Evolutionary conservation across 768 basidiomycete genomes (phyloP).

Genomic region (Terana coerulea): DNA sequence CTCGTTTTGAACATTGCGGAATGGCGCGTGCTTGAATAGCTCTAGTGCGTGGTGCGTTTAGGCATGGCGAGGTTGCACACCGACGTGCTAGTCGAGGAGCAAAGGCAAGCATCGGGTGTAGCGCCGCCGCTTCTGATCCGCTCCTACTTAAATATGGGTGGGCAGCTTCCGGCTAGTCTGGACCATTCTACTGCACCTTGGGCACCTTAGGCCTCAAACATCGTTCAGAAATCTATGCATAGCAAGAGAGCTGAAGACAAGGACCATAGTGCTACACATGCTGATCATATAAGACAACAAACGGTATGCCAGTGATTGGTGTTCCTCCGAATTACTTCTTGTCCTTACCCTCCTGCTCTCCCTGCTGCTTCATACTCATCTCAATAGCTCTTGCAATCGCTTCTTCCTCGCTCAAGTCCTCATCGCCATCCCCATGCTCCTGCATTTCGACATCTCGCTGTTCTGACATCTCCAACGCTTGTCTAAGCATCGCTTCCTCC

Average conservation of each 20-base stretch:
- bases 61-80: not conserved
- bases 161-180: no score
- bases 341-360: conserved; percentile 39
- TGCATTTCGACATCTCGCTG: conserved; percentile 46
- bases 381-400: conserved; percentile 88
- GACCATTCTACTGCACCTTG: no score
- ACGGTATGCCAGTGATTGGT: no score
- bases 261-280: no score
- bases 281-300: no score
- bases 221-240: no score
- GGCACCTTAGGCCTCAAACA: no score
- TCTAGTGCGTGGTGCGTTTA: not conserved
- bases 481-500: conserved; percentile 72
- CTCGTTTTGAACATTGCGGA: not conserved
- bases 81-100: conserved; percentile 8
- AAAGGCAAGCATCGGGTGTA: conserved; percentile 6
- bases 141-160: no score
- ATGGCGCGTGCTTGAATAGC: not conserved
- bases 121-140: no score
- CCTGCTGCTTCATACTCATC: conserved; percentile 82
- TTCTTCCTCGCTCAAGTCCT: conserved; percentile 78
- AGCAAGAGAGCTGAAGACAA: no score
- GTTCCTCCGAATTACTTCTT: no score
- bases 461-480: conserved; percentile 75
- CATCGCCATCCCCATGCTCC: conserved; percentile 48